Evolutionary conservation across 2,329 filamentous ascomycete genomes (phyloP).

Genomic region (Ceratocystis lukuohia): DNA sequence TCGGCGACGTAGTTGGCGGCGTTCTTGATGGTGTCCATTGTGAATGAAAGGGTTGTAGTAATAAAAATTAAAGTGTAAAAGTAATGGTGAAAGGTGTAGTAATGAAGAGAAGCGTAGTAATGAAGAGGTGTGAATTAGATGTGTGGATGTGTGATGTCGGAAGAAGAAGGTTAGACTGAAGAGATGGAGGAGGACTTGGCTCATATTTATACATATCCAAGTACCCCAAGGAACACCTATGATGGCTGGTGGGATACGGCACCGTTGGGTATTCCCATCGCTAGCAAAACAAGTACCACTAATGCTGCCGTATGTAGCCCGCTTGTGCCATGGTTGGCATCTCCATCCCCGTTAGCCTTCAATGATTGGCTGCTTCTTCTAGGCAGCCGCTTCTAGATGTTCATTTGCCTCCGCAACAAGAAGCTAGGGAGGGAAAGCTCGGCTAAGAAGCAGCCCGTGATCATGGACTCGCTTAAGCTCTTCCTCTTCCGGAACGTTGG

Average conservation of each 20-base stretch:
- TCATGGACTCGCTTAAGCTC: not conserved
- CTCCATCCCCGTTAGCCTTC: not conserved
- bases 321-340: not conserved
- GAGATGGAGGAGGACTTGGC: not conserved
- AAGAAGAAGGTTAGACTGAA: not conserved
- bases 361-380: slow-evolving; percentile 4
- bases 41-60: slow-evolving; percentile 24
- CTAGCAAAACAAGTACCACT: not conserved
- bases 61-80: slow-evolving; percentile 20
- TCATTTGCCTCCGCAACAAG: not conserved
- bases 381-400: not conserved
- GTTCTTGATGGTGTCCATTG: slow-evolving; percentile 45
- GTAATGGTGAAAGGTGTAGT: slow-evolving; percentile 19
- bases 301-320: not conserved
- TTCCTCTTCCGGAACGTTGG: not conserved
- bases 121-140: not conserved
- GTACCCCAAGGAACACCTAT: not conserved
- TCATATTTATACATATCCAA: slow-evolving; percentile 8
- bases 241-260: not conserved
- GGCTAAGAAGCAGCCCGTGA: not conserved
- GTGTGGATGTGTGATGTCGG: not conserved
- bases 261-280: not conserved
- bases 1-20: slow-evolving; percentile 57
- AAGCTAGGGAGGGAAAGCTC: not conserved
- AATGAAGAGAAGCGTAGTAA: not conserved